Base-by-base conservation (phyloP, 192 early-diverging fungal species). In the Coemansia sp. region DNA sequence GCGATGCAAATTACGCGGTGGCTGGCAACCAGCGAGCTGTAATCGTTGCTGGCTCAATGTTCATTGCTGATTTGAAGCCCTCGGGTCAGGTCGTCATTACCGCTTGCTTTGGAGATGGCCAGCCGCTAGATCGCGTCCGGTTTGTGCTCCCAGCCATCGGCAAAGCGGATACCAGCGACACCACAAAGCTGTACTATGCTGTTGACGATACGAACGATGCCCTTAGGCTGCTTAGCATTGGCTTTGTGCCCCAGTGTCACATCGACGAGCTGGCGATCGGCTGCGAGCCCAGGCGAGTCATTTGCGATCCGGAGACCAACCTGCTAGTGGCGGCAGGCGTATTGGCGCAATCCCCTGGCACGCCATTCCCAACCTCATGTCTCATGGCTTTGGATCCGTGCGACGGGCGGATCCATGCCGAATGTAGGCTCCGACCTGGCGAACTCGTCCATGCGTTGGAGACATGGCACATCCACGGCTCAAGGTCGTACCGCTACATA, bases 381-480 rank as follows among this genome's bases (percentile, higher is more conserved):
- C 70, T 79, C 18, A 60, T 43, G 24, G 65, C 51, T 3, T 35
- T 79, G 21, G 69, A 71, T 46, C 67, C 71, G 0, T 11, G 2
- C 9, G 31, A 35, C 38, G 77, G 71, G 0, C 40, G 42, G 5
- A 58, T 70, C 1, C 55, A 63, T 16, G 58, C 71, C 6, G 62
- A 67, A 37, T 53, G 58, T 11, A 68, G 38, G n/a, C 23, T 79
- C 43, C 67, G 39, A 37, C 20, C 69, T 0, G 7, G 56, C 8
- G 78, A 80, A 55, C 56, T 66, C 0, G 63, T 72, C 10, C 59
- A 67, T n/a, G 55, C 78, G 8, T 67, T 80, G 34, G 65, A 53
- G 1, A 63, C 62, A 1, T 80, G 78, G 78, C 61, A 71, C 40
- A 65, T 80, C 18, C 55, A 64, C 4, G 69, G 69, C n/a, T 73